Evolutionary conservation across 2,329 filamentous ascomycete genomes (phyloP), one percentile per base, ranked within the genome.

Genomic region (Cladosporium sp.): DNA sequence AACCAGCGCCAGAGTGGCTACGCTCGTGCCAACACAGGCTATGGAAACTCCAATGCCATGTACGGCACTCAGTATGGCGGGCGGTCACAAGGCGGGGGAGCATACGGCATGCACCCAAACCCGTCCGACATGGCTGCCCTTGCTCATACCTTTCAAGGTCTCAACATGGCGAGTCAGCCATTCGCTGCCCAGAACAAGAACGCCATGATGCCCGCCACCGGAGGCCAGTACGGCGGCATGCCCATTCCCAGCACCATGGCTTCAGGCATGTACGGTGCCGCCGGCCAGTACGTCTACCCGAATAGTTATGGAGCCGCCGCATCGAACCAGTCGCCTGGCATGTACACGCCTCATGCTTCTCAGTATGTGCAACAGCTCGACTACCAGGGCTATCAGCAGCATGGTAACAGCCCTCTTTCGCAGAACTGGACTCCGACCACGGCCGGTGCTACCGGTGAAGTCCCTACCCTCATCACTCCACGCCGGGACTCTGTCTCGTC

Each of bases 401-500:
- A 68, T 38, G 68, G 72, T 54, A 70, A 75, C 56, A 73, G 68
- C 61, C 72, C 73, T 6, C 65, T 76, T 57, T 72, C 70, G 12
- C 62, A 67, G 51, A 68, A 65, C 55, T 77, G 74, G 74, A 69
- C 73, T 13, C 64, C 66, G 2, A 67, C 62, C 43, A 58, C 58
- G 42, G 57, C 58, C 30, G 69, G 72, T 52, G 68, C 72, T 4
- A 74, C 70, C 15, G 69, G 66, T 7, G 73, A 75, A 25, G 71
- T 76, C 52, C 74, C 74, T 4, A 70, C 73, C 7, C 66, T 77
- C 43, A 72, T 76, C 67, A 76, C 73, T 15, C 73, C 74, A 42
- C 73, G 74, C 32, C 74, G 74, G 41, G 74, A 74, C 55, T 77
- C 74, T 7, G 66, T 75, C 55, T 77, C 74, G 4, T 76, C 74